phyloP scores from a whole-genome alignment of 768 basidiomycete species.

The Suillus subalutaceus region DNA sequence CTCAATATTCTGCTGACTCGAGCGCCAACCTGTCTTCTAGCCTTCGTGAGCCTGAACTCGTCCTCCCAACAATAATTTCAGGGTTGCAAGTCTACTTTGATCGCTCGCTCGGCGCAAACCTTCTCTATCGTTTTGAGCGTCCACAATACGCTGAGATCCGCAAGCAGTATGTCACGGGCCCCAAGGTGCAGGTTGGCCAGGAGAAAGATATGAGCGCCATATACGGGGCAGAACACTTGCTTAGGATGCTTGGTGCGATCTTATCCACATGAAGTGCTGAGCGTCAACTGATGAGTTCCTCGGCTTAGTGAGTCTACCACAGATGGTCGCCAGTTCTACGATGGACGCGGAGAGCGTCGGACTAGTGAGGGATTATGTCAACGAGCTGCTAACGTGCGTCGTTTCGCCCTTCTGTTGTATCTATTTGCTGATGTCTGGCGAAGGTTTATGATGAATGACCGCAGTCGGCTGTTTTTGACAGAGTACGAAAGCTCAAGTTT shows the following conservation, averaged over 20 bases:
- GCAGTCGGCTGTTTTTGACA: slow-evolving; percentile 69
- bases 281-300: slow-evolving; percentile 15
- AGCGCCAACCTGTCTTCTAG: slow-evolving; percentile 35
- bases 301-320: slow-evolving; percentile 82
- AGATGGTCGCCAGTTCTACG: slow-evolving; percentile 86
- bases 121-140: slow-evolving; percentile 95
- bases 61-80: slow-evolving; percentile 80
- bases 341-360: slow-evolving; percentile 87
- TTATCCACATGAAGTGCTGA: not conserved
- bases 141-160: slow-evolving; percentile 85
- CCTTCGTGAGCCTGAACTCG: slow-evolving; percentile 66
- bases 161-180: slow-evolving; percentile 73
- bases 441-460: slow-evolving; percentile 82
- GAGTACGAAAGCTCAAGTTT: slow-evolving; percentile 80
- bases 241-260: slow-evolving; percentile 85
- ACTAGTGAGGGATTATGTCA: slow-evolving; percentile 86
- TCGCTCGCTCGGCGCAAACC: slow-evolving; percentile 83
- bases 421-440: not conserved
- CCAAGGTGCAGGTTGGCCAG: slow-evolving; percentile 62
- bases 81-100: slow-evolving; percentile 94
- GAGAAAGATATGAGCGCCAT: slow-evolving; percentile 88
- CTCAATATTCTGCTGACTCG: not conserved
- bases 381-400: slow-evolving; percentile 80
- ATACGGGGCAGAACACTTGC: slow-evolving; percentile 93
- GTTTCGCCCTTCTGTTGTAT: not conserved